Conservation (phyloP, 371 early-diverging fungal genomes). For the Mortierella sp. region DNA sequence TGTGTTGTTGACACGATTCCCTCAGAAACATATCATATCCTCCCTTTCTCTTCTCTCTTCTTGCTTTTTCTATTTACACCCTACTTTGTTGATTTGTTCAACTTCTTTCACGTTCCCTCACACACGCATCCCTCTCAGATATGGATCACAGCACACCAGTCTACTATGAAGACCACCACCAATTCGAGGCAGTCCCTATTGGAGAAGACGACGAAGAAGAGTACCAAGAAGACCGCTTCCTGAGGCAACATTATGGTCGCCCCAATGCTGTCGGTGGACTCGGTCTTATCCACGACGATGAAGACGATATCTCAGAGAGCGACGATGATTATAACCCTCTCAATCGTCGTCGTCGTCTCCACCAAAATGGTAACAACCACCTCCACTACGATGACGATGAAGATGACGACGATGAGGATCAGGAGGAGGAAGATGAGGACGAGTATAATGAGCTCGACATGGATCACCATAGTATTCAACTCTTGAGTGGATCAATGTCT, state of each 20-base stretch:
- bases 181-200: constrained; percentile 27
- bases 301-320: constrained; percentile 40
- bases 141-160: constrained; percentile 27
- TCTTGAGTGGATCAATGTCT: constrained; percentile 55
- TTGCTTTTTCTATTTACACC: not conserved
- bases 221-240: constrained; percentile 41
- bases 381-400: constrained; percentile 16
- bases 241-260: constrained; percentile 43
- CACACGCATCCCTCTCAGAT: not conserved
- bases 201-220: constrained; percentile 55
- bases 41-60: not conserved
- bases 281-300: constrained; percentile 28
- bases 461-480: constrained; percentile 51
- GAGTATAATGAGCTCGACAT: constrained; percentile 52
- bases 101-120: not conserved
- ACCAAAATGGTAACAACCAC: constrained; percentile 2
- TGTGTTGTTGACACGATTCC: not conserved
- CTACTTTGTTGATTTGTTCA: not conserved
- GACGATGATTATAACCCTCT: constrained; percentile 19
- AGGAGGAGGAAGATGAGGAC: constrained; percentile 26
- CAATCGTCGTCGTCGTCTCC: not conserved
- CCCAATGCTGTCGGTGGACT: constrained; percentile 20
- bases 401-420: constrained; percentile 15
- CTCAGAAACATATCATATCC: not conserved
- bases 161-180: constrained; percentile 39